A percentile compares a stretch with the other conserved stretches of the same genome.
These are phyloP conservation scores for Myrica gale DNA, from an alignment of 306 rosid genomes.

Conservation along the genomic window DNA sequence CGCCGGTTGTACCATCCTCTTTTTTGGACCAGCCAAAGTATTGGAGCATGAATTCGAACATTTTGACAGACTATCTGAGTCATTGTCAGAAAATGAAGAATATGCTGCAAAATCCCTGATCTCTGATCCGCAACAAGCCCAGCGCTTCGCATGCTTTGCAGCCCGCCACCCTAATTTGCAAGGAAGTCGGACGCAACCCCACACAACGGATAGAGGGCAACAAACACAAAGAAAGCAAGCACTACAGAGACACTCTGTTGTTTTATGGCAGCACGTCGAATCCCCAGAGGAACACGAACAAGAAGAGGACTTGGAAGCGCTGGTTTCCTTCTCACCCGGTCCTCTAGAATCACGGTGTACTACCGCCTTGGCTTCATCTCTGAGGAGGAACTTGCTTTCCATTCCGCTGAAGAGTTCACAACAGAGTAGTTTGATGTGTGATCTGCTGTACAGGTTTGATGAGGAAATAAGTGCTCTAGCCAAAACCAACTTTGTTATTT, in stretches of 20 bases:
- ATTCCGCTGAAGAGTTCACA: not conserved
- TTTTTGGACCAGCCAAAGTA: conserved; percentile 12
- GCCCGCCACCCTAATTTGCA: conserved; percentile 44
- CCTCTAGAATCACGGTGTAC: not conserved
- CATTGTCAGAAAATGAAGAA: conserved; percentile 72
- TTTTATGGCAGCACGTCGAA: conserved; percentile 30
- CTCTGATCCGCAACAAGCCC: conserved; percentile 42
- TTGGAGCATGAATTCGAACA: conserved; percentile 14
- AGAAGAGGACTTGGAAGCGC: conserved; percentile 4
- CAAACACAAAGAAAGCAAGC: conserved; percentile 49
- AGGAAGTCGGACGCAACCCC: conserved; percentile 57
- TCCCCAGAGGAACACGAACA: conserved; percentile 22
- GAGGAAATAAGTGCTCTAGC: too few species aligned
- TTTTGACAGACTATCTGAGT: conserved; percentile 32
- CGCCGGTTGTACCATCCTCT: not conserved
- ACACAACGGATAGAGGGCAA: conserved; percentile 47
- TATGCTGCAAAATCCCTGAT: conserved; percentile 36
- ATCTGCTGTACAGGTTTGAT: too few species aligned
- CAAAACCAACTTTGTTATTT: too few species aligned
- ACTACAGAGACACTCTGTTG: conserved; percentile 41
- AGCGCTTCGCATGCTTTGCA: conserved; percentile 25
- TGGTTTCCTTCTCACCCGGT: conserved; percentile 14
- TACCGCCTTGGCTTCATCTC: conserved; percentile 25
- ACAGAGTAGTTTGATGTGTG: not conserved
- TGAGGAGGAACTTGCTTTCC: conserved; percentile 33